These are phyloP conservation scores for Pleurotus sapidus DNA, from an alignment of 768 basidiomycete species.

Conservation along the genomic window DNA sequence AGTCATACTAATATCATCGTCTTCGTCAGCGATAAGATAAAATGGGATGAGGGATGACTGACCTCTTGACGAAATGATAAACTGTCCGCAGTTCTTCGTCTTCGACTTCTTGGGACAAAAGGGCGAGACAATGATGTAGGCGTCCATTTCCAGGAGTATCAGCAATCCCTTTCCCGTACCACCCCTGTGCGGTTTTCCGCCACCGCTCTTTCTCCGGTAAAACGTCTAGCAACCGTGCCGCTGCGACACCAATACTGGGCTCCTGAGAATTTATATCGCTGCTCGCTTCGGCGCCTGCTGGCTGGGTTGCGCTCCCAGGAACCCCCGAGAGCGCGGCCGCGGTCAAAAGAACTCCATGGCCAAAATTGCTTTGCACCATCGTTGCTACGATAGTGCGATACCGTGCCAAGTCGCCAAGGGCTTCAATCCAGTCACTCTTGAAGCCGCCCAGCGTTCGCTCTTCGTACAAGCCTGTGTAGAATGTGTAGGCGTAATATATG, in stretches of 20 bases:
- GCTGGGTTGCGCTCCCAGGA: conserved; percentile 24
- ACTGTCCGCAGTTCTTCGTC: conserved; percentile 80
- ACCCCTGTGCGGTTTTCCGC: conserved; percentile 85
- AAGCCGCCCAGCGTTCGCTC: conserved; percentile 69
- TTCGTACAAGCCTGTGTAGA: conserved; percentile 88
- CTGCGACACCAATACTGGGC: conserved; percentile 82
- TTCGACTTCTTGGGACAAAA: conserved; percentile 81
- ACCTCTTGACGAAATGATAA: conserved; percentile 97
- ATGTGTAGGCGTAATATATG: conserved; percentile 92
- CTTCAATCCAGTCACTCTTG: conserved; percentile 89
- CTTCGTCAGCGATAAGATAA: conserved; percentile 5
- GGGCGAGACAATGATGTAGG: conserved; percentile 89
- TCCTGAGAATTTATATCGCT: background rate
- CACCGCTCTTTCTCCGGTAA: conserved; percentile 92
- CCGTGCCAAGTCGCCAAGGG: conserved; percentile 92
- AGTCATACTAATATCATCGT: conserved; percentile 66
- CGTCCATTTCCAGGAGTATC: conserved; percentile 94
- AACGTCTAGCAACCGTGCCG: conserved; percentile 77
- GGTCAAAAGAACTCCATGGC: conserved; percentile 46
- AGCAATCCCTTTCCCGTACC: conserved; percentile 86
- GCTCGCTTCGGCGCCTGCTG: conserved; percentile 11
- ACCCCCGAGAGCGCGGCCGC: conserved; percentile 51
- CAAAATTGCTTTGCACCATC: conserved; percentile 56
- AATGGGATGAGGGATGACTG: conserved; percentile 18
- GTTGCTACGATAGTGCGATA: conserved; percentile 95